These are phyloP conservation scores for Kondoa malvinella DNA, from an alignment of 768 basidiomycete species.

Conservation along the genomic window DNA sequence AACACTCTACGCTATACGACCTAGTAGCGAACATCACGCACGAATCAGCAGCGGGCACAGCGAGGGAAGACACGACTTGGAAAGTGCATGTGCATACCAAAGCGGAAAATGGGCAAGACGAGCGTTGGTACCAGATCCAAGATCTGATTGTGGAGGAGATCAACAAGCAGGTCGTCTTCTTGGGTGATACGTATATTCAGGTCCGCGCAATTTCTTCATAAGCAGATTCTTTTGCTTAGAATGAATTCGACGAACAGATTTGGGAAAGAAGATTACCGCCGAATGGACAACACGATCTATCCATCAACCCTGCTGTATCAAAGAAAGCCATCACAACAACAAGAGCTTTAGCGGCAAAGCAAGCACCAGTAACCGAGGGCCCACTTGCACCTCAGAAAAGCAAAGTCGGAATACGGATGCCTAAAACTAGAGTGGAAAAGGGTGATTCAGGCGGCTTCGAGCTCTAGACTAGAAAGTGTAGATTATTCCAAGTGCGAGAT, in stretches of 20 bases:
- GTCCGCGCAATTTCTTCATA: constrained; percentile 35
- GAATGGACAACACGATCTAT: constrained; percentile 9
- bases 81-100: constrained; percentile 76
- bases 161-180: constrained; percentile 92
- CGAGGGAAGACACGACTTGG: constrained; percentile 74
- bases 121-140: constrained; percentile 93
- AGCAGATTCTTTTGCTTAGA: neutral
- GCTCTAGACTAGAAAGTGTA: too few relatives aligned
- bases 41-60: constrained; percentile 88
- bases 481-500: too few relatives aligned
- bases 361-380: neutral
- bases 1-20: constrained; percentile 61
- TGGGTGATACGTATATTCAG: constrained; percentile 93
- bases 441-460: too few relatives aligned
- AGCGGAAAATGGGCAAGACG: constrained; percentile 30
- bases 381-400: neutral
- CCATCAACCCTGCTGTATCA: constrained; percentile 10
- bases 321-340: constrained; percentile 15
- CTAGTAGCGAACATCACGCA: constrained; percentile 89
- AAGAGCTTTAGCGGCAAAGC: constrained; percentile 8
- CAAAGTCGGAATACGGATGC: neutral
- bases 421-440: constrained; percentile 4
- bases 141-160: constrained; percentile 92
- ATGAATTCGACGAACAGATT: constrained; percentile 10
- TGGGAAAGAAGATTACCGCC: constrained; percentile 19